These are phyloP conservation scores for Aspergillus novofumigatus DNA, from an alignment of 2,329 filamentous ascomycete genomes.

Conservation along the genomic window DNA sequence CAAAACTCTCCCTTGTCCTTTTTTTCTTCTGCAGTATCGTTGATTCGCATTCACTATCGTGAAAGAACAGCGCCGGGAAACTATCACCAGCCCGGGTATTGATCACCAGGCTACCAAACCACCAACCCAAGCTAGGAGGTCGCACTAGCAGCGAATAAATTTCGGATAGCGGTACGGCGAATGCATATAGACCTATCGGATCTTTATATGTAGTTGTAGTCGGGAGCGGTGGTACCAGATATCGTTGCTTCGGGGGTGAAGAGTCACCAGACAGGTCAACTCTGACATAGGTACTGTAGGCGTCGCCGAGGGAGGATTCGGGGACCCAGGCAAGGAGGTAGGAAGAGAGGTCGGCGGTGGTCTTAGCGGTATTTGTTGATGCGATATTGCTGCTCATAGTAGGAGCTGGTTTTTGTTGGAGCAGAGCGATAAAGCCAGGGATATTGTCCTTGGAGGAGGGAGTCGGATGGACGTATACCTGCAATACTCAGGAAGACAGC, in stretches of 20 bases:
- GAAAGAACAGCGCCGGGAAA: conserved; percentile 94
- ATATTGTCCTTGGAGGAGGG: conserved; percentile 95
- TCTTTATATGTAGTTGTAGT: conserved; percentile 72
- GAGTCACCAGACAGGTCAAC: conserved; percentile 83
- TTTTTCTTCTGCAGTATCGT: conserved; percentile 93
- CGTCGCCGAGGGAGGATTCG: conserved; percentile 80
- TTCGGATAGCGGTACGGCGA: conserved; percentile 83
- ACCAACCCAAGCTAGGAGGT: conserved; percentile 93
- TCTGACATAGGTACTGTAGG: conserved; percentile 86
- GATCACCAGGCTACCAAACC: conserved; percentile 93
- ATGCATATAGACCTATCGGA: conserved; percentile 75
- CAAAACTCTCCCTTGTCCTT: conserved; percentile 76
- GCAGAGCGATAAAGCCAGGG: conserved; percentile 82
- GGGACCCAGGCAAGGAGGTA: conserved; percentile 91
- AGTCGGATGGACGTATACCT: conserved; percentile 95
- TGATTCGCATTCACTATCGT: conserved; percentile 93
- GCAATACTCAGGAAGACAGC: conserved; percentile 6
- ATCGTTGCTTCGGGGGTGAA: conserved; percentile 77
- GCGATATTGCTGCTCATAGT: conserved; percentile 31
- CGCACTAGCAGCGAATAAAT: conserved; percentile 88
- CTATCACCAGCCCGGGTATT: conserved; percentile 87
- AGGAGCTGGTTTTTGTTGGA: conserved; percentile 71
- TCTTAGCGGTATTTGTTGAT: conserved; percentile 41
- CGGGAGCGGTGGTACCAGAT: conserved; percentile 86
- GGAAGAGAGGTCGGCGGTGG: conserved; percentile 55